Evolutionary conservation across 306 rosid species (phyloP).

Genomic region (Luffa acutangula): DNA sequence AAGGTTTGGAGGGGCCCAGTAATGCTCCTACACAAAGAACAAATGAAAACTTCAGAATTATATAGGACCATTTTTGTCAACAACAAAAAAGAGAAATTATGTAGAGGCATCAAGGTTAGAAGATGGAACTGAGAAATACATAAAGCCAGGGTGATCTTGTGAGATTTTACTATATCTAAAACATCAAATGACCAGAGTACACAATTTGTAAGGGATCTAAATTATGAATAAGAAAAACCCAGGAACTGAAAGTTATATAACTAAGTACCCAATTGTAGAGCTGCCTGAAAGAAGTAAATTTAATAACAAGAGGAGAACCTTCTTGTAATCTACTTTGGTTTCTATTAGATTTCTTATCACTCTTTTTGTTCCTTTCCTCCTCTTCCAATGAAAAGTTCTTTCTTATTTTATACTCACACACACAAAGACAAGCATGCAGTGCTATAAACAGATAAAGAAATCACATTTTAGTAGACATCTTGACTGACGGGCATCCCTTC

Average conservation of each 20-base stretch:
- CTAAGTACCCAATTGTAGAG: background rate
- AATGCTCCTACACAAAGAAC: conserved; percentile 46
- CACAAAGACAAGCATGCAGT: background rate
- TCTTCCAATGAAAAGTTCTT: background rate
- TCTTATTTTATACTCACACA: background rate
- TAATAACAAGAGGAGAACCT: background rate
- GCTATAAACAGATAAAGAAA: background rate
- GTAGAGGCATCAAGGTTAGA: background rate
- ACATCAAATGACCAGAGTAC: background rate
- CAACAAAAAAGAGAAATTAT: conserved; percentile 2
- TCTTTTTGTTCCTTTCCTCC: background rate
- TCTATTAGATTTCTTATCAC: background rate
- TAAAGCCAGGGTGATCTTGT: background rate
- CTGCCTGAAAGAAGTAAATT: background rate
- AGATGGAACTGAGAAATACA: background rate
- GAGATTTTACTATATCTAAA: background rate
- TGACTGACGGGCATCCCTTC: background rate
- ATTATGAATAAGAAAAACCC: background rate
- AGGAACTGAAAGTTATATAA: background rate
- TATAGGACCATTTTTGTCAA: conserved; percentile 5
- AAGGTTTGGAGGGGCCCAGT: conserved; percentile 68
- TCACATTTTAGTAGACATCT: background rate
- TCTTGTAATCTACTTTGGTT: background rate
- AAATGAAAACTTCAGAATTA: conserved; percentile 13
- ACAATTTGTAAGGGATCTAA: background rate